These are phyloP conservation scores for Nakataea oryzae DNA, from an alignment of 2,329 filamentous ascomycete species.

Conservation along the genomic window DNA sequence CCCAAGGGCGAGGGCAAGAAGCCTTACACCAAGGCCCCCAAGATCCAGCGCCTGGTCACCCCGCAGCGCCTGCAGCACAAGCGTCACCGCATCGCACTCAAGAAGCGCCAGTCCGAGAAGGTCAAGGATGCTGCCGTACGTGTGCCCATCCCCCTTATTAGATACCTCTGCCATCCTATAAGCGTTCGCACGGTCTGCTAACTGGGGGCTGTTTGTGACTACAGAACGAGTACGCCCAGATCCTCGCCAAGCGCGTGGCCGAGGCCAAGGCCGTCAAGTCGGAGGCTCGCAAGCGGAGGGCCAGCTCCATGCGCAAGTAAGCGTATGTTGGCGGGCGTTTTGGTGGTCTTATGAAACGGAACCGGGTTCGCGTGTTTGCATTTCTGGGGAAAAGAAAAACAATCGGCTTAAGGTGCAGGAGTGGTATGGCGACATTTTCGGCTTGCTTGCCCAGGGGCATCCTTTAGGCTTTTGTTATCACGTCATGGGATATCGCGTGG, in stretches of 20 bases:
- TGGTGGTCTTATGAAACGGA: constrained; percentile 10
- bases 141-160: constrained; percentile 16
- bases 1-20: constrained; percentile 96
- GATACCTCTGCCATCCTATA: neutral
- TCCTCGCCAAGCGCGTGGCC: constrained; percentile 92
- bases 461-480: constrained; percentile 3
- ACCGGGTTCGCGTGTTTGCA: constrained; percentile 14
- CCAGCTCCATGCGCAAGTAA: constrained; percentile 91
- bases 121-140: constrained; percentile 98
- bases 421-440: constrained; percentile 1
- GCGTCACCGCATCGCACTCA: constrained; percentile 94
- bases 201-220: neutral
- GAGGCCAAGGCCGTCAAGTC: constrained; percentile 93
- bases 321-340: constrained; percentile 20
- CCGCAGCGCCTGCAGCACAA: constrained; percentile 99
- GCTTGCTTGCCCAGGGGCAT: constrained; percentile 1
- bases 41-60: constrained; percentile 99
- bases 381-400: constrained; percentile 8
- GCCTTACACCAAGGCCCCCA: constrained; percentile 99
- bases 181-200: neutral
- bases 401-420: constrained; percentile 16
- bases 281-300: constrained; percentile 92
- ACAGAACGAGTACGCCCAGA: constrained; percentile 91
- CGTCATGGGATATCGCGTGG: constrained; percentile 1
- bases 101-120: constrained; percentile 94